Base-by-base conservation (phyloP, 768 basidiomycete species). In the Suillus occidentalis region DNA sequence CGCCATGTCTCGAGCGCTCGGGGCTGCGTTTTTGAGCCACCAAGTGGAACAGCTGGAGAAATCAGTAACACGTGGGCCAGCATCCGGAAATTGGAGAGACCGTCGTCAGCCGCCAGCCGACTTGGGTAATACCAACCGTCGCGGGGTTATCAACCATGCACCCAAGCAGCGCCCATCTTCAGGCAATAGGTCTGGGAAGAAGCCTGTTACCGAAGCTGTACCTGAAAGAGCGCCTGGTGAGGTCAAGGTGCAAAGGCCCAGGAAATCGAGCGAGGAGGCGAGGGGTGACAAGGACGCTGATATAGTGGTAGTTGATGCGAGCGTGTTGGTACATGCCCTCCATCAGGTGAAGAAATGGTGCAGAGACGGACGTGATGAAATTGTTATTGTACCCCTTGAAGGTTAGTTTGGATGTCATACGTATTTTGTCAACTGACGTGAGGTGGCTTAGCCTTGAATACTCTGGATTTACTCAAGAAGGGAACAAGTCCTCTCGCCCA, bases 401-500 rank as follows among this genome's bases (percentile, higher is more conserved):
- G 94, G 95, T 95, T 67, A 60, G 84, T 79, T 2, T 28, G 42
- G 8, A 2, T 45, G 34, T 49, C 45, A 31, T 42, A 20, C 20
- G 22, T 31, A 8, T 34, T 13, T 61, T 64, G 60, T 58, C 6
- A 58, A 42, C 70, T 70, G 67, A 69, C 39, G 28, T 18, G 53
- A 39, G 39, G 31, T 50, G 31, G 28, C 60, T 31, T 74, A 97
- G 95, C 91, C 10, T 83, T 97, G 34, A 96, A 95, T 71, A 96
- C 95, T 0, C 84, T 97, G 3, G 95, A 97, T 73, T 79, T 96
- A 2, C 85, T 97, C 72, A 97, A 97, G 84, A 97, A 97, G 73
- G 95, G 95, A 1, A 87, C 89, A 0, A 90, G 83, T 34, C 78
- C 85, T 0, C 83, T 94, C 13, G 93, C 95, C 0, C 87, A 91